phyloP scores from a whole-genome alignment of 176 grass and related monocot species.

The Sorghum bicolor region DNA sequence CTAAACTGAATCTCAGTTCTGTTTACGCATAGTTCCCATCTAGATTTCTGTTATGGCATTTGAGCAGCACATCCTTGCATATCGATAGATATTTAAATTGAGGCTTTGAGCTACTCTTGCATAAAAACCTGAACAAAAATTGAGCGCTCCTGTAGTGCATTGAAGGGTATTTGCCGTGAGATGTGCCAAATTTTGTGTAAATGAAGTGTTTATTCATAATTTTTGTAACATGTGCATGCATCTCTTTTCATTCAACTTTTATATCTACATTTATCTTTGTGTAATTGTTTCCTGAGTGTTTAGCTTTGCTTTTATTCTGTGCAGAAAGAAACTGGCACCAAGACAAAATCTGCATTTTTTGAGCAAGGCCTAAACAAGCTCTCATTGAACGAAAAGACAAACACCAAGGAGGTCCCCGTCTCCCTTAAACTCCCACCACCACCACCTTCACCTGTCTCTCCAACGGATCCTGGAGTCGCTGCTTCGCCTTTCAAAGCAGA shows the following conservation, averaged over 20 bases:
- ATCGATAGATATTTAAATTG: neutral
- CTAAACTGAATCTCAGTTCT: neutral
- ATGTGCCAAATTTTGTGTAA: neutral
- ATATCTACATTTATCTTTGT: neutral
- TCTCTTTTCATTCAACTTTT: neutral
- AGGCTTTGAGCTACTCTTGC: slow-evolving; percentile 1
- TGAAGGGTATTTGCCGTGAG: slow-evolving; percentile 25
- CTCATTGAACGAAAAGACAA: slow-evolving; percentile 51
- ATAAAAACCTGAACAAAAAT: slow-evolving; percentile 14
- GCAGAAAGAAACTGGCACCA: slow-evolving; percentile 61
- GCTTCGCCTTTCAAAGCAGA: slow-evolving; percentile 51
- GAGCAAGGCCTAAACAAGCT: slow-evolving; percentile 85
- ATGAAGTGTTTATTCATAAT: neutral
- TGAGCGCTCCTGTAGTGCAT: neutral
- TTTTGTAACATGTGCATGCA: neutral
- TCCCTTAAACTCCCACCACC: slow-evolving; percentile 79
- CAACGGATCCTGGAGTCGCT: slow-evolving; percentile 33
- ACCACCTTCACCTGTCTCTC: slow-evolving; percentile 58
- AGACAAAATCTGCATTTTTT: slow-evolving; percentile 63
- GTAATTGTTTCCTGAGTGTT: slow-evolving; percentile 4
- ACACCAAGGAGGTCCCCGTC: slow-evolving; percentile 53
- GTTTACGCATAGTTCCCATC: neutral
- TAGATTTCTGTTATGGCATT: slow-evolving; percentile 16
- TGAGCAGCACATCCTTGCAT: neutral
- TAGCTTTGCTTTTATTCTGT: slow-evolving; percentile 6